Conservation (phyloP, 1,139 yeast species). For the Torulaspora pretoriensis region DNA sequence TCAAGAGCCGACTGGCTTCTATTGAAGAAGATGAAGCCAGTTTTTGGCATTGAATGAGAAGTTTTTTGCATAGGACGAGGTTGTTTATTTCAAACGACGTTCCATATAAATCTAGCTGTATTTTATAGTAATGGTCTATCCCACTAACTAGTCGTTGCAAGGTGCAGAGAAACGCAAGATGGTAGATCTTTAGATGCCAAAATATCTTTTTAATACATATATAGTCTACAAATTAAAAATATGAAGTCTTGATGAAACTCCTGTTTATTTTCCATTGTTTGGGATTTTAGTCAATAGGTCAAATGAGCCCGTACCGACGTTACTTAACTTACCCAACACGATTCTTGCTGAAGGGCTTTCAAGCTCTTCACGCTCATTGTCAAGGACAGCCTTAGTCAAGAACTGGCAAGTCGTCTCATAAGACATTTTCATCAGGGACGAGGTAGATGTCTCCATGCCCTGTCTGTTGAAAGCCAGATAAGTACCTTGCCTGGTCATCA, state of each 20-base stretch:
- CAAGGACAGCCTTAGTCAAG: constrained; percentile 91
- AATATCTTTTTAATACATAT: not conserved
- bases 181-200: not conserved
- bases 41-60: constrained; percentile 49
- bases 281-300: constrained; percentile 76
- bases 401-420: constrained; percentile 98
- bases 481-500: constrained; percentile 99
- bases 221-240: not conserved
- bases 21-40: constrained; percentile 80
- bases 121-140: constrained; percentile 1
- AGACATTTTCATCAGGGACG: constrained; percentile 98
- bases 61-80: constrained; percentile 6
- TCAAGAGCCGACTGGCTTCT: constrained; percentile 93
- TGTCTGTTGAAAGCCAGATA: constrained; percentile 96
- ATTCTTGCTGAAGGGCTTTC: constrained; percentile 94
- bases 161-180: not conserved
- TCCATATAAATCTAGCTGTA: constrained; percentile 4
- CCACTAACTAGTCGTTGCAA: not conserved
- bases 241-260: not conserved
- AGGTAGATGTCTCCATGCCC: constrained; percentile 93
- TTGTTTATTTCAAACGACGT: not conserved
- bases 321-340: constrained; percentile 85
- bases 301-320: constrained; percentile 95
- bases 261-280: constrained; percentile 11
- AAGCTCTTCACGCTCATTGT: constrained; percentile 82